Percentiles rank a stretch among this genome's conserved stretches.
Conservation (phyloP, 2,329 filamentous ascomycete genomes). For the Paracoccidioides lutzii region DNA sequence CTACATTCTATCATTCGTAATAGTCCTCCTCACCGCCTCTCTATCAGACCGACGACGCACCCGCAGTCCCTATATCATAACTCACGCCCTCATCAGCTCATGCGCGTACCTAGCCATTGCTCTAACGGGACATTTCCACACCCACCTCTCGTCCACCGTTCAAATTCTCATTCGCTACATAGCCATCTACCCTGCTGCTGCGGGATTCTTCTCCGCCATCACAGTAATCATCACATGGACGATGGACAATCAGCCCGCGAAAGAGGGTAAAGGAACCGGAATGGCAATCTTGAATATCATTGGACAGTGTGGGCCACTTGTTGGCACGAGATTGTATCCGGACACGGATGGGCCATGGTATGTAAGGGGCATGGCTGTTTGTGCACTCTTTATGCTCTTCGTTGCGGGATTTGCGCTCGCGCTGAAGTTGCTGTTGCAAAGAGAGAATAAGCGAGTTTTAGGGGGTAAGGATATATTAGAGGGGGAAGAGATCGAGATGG, state of each 20-base stretch:
- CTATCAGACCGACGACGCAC: slow-evolving; percentile 54
- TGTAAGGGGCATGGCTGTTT: slow-evolving; percentile 48
- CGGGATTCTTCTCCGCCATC: slow-evolving; percentile 74
- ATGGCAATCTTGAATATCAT: slow-evolving; percentile 72
- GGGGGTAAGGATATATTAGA: slow-evolving; percentile 20
- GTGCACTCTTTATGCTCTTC: slow-evolving; percentile 48
- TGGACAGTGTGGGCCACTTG: slow-evolving; percentile 63
- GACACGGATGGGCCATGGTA: slow-evolving; percentile 47
- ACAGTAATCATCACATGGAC: slow-evolving; percentile 79
- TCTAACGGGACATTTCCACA: slow-evolving; percentile 36
- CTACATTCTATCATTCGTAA: slow-evolving; percentile 60
- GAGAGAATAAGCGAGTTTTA: slow-evolving; percentile 38
- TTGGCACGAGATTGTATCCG: slow-evolving; percentile 56
- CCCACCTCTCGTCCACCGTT: slow-evolving; percentile 19
- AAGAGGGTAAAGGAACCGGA: slow-evolving; percentile 57
- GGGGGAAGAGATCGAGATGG: slow-evolving; percentile 11
- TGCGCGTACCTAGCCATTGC: slow-evolving; percentile 50
- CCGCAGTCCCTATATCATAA: slow-evolving; percentile 54
- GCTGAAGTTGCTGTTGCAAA: slow-evolving; percentile 42
- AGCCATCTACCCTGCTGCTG: slow-evolving; percentile 63
- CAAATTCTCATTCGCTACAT: slow-evolving; percentile 47
- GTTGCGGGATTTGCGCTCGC: slow-evolving; percentile 45
- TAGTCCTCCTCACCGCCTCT: slow-evolving; percentile 59
- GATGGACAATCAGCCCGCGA: slow-evolving; percentile 67
- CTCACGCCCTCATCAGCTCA: slow-evolving; percentile 58